Evolutionary conservation across 2,329 filamentous ascomycete genomes (phyloP), one percentile per base, ranked within the genome.

Genomic region (Aureobasidium sp.): DNA sequence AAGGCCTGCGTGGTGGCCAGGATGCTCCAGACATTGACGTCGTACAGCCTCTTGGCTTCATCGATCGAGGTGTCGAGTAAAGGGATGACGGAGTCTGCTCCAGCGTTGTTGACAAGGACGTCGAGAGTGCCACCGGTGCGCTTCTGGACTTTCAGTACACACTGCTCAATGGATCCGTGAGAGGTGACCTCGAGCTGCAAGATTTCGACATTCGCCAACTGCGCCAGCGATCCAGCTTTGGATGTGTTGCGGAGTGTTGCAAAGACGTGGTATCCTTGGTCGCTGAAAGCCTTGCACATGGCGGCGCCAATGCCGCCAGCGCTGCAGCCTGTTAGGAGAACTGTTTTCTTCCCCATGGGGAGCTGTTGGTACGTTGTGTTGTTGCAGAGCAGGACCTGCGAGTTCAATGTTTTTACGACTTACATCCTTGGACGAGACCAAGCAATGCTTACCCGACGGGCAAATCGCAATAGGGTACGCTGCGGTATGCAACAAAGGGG

Each of bases 41-140:
- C 70, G 63, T 67, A 72, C 1, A 70, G 63, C 25, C 64, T 57
- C 51, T 69, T 67, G 2, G 67, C 69, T 19, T 64, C 57, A 0
- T 61, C 45, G 9, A 72, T 62, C 38, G 35, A 64, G 45, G 42
- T 33, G 53, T 73, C 69, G 31, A 67, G 23, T 21, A 70, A 40
- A 1, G 70, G 70, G 54, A 65, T 65, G n/a, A 46, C 67, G 67
- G 73, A 74, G 17, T 68, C 69, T 17, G 70, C 74, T 13, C 78
- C 78, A 8, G 77, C 77, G 68, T 79, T 79, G 61, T 79, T 79
- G 43, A 79, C 71, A 51, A 79, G 64, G 17, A 77, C 69, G 66
- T 79, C 74, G 55, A 80, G 65, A 13, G 15, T 60, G 8, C 66
- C 64, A 23, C 68, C 64, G 4, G 40, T 43, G 21, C 40, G 21